Percentiles rank a stretch among this genome's conserved stretches.
phyloP scores from a whole-genome alignment of 2,329 filamentous ascomycete species.

The Dothistroma septosporum region DNA sequence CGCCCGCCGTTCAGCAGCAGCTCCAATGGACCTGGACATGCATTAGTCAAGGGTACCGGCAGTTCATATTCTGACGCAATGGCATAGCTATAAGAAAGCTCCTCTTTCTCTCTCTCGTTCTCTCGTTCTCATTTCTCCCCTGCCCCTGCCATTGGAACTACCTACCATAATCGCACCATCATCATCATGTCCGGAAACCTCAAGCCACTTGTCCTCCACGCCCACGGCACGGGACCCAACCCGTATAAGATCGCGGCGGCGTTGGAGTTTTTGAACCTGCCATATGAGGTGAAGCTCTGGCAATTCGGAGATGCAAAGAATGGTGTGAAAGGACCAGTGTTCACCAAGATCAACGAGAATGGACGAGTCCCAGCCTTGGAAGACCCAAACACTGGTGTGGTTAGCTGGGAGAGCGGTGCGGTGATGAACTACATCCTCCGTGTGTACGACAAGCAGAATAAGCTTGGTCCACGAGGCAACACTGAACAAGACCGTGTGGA shows the following conservation, averaged over 20 bases:
- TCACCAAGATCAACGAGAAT: slow-evolving; percentile 44
- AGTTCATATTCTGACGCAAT: background rate
- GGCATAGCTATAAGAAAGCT: background rate
- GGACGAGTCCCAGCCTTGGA: slow-evolving; percentile 43
- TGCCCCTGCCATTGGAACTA: background rate
- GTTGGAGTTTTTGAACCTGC: slow-evolving; percentile 40
- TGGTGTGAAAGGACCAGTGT: slow-evolving; percentile 38
- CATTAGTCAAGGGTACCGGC: background rate
- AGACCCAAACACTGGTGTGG: slow-evolving; percentile 45
- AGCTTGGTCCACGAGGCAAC: slow-evolving; percentile 35
- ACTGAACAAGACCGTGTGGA: slow-evolving; percentile 41
- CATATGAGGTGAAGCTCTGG: slow-evolving; percentile 42
- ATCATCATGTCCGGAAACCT: slow-evolving; percentile 21
- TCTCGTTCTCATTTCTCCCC: background rate
- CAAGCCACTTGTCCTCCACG: slow-evolving; percentile 40
- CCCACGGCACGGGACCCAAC: slow-evolving; percentile 42
- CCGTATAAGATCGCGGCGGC: slow-evolving; percentile 44
- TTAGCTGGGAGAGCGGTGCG: slow-evolving; percentile 50
- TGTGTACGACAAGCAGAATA: slow-evolving; percentile 42
- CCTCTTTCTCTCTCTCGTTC: background rate
- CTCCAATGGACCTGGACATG: background rate
- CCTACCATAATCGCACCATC: background rate
- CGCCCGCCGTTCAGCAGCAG: background rate
- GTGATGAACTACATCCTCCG: slow-evolving; percentile 46
- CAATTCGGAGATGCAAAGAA: slow-evolving; percentile 39